Evolutionary conservation across 2,329 filamentous ascomycete genomes (phyloP), one percentile per base, ranked within the genome.

Genomic region (Blumeriella jaapii): DNA sequence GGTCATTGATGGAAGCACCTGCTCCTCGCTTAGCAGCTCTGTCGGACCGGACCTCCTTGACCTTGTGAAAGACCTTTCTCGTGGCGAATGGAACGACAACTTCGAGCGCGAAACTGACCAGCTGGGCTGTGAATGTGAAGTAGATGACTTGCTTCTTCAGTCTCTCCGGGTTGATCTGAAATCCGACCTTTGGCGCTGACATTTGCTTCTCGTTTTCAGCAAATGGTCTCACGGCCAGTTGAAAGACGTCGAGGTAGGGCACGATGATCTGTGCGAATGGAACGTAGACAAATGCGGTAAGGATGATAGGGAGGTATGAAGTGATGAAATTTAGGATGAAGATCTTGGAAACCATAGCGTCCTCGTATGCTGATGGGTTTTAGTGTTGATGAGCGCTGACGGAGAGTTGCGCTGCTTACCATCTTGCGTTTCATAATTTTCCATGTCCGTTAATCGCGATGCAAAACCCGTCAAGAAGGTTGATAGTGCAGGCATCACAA

Each of bases 261-360:
- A 91, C 75, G 8, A 98, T 73, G 29, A 85, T 60, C 40, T 77
- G 74, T 10, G 84, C 89, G 50, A 96, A 96, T 0, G 89, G 89
- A 13, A 94, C 83, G 52, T 95, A 96, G 44, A 95, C 76, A 49
- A 95, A 96, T 0, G 87, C 84, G 0, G 87, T 95, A 12, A 96
- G 70, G 54, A 93, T 78, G n/a, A 93, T 78, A 1, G 85, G 82
- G 34, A 93, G 75, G 56, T 95, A 96, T 0, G 87, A 93, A 5
- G 86, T 93, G 60, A 96, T 89, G 60, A 95, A 94, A 63, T 95
- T 93, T 53, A 96, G 73, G 10, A 96, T 77, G 53, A 98, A 96
- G 20, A 93, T 81, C 64, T 98, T 98, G 39, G 83, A 78, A 0
- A 91, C 84, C 54, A 94, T 72, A 2, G 87, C 82, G 13, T 82